Base-by-base conservation (phyloP, 2,329 filamentous ascomycete species). In the Celoporthe dispersa region DNA sequence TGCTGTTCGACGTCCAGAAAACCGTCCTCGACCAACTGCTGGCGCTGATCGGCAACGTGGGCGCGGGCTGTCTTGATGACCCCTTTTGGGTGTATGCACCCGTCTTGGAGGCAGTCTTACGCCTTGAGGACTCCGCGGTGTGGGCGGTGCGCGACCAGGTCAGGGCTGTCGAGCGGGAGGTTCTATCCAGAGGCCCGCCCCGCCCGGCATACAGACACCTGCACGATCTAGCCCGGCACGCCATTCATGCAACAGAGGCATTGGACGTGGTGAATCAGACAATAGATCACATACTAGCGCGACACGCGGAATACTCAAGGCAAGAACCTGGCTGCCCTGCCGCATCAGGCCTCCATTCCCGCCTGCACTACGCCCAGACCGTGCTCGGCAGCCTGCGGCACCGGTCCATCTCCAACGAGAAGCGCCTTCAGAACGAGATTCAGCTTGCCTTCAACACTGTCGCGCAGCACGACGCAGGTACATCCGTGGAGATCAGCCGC, bases 341-440 rank as follows among this genome's bases (percentile, higher is more conserved):
- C 55, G 19, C 31, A 12, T 35, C 28, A 16, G 55, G 14, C 16
- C 12, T 60, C 0, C 76, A 77, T 33, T 71, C 77, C 39, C 74
- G 78, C 4, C 75, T 85, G 6, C 69, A 74, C 0, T 81, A 78
- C 67, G 76, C 74, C 51, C 75, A 79, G 37, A 76, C 79, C 25
- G 77, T 81, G 22, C 65, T 82, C 1, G 70, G 73, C 22, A 80
- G 78, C 65, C 76, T 84, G 0, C 77, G 77, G 2, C 72, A 76
- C 14, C 79, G 84, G 16, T 78, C 82, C 0, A 70, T 71, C 0
- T 79, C 83, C 0, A 84, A 82, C 74, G 78, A 80, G 16, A 77
- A 81, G 19, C 72, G 88, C 70, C 79, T 91, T 75, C 64, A 85
- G 76, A 77, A 90, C 79, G 76, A 90, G 83, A 81, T 90, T 78